Evolutionary conservation across 2,329 filamentous ascomycete genomes (phyloP).

Genomic region (Calonectria pteridis): DNA sequence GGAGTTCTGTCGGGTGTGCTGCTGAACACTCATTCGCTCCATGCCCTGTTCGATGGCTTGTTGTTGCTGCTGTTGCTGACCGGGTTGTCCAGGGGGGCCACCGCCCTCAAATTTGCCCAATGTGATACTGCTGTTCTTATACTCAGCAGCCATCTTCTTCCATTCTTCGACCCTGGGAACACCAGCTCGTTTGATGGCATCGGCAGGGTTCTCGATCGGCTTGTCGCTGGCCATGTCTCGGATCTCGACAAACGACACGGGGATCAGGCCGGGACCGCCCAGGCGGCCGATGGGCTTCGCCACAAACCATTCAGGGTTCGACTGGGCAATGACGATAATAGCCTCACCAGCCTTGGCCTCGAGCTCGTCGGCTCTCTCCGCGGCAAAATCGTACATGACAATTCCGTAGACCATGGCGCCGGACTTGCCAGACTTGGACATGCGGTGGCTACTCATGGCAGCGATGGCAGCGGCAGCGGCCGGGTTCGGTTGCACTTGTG

Average conservation of each 20-base stretch:
- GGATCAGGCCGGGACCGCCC: constrained; percentile 95
- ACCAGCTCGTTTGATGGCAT: constrained; percentile 88
- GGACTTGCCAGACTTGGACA: constrained; percentile 65
- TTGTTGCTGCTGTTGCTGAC: constrained; percentile 9
- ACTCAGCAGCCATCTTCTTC: constrained; percentile 99
- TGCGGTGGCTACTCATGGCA: constrained; percentile 56
- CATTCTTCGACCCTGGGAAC: constrained; percentile 97
- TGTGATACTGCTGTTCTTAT: constrained; percentile 99
- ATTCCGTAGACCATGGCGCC: constrained; percentile 96
- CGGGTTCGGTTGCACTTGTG: constrained; percentile 28
- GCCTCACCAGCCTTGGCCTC: constrained; percentile 96
- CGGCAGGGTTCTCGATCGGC: constrained; percentile 83
- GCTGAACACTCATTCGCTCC: constrained; percentile 82
- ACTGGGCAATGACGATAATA: constrained; percentile 98
- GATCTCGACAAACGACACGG: constrained; percentile 96
- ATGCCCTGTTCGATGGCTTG: constrained; percentile 74
- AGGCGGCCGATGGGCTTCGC: constrained; percentile 98
- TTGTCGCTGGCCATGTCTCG: constrained; percentile 91
- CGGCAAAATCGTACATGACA: constrained; percentile 96
- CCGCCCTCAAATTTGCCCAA: constrained; percentile 87
- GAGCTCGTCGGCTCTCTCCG: constrained; percentile 94
- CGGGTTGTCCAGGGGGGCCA: constrained; percentile 49
- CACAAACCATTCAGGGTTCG: constrained; percentile 99
- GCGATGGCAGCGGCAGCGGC: constrained; percentile 24
- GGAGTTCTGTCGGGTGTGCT: constrained; percentile 44